phyloP scores from a whole-genome alignment of 208 protist genomes.

The Leishmania martiniquensis region DNA sequence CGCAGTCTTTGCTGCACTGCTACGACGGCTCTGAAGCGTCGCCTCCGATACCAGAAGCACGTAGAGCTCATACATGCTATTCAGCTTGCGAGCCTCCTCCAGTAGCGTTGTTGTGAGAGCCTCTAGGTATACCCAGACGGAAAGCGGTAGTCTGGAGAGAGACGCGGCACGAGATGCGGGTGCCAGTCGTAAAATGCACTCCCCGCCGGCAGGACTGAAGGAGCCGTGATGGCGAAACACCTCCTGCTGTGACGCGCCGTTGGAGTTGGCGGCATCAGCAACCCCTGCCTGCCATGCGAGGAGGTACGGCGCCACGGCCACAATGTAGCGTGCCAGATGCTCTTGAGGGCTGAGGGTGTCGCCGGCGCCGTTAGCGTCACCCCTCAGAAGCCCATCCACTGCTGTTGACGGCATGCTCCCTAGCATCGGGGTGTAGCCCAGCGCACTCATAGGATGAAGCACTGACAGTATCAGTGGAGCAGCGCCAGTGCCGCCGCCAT shows the following conservation, averaged over 20 bases:
- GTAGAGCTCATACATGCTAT: conserved; percentile 27
- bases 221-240: background rate
- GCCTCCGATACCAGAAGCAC: conserved; percentile 19
- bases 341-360: background rate
- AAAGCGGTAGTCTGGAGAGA: conserved; percentile 12
- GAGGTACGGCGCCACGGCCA: conserved; percentile 30
- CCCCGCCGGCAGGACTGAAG: background rate
- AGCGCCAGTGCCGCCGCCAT: background rate
- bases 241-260: background rate
- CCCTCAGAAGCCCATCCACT: background rate
- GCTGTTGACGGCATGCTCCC: background rate
- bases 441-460: conserved; percentile 38
- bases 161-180: background rate
- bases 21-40: conserved; percentile 7
- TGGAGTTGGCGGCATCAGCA: background rate
- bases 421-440: conserved; percentile 53
- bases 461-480: conserved; percentile 37
- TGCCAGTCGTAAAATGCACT: background rate
- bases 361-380: background rate
- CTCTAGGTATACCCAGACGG: conserved; percentile 33
- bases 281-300: conserved; percentile 16
- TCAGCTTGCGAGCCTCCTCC: conserved; percentile 32
- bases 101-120: conserved; percentile 28
- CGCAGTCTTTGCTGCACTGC: background rate
- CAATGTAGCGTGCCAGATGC: conserved; percentile 17